Evolutionary conservation across 192 early-diverging fungal genomes (phyloP).

Genomic region (Backusella morwellensis): DNA sequence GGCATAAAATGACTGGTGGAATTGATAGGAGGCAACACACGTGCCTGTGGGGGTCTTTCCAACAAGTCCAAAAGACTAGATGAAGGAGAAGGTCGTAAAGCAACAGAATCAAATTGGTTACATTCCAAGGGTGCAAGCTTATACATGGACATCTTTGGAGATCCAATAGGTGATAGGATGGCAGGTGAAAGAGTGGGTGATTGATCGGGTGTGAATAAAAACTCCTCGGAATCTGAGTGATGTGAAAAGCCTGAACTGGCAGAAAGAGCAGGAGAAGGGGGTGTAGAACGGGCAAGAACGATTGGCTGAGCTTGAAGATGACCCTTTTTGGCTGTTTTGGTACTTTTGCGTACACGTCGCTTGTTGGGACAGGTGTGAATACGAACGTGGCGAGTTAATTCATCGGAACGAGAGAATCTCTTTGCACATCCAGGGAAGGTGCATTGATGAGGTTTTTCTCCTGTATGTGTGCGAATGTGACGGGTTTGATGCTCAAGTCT

Average conservation of each 20-base stretch:
- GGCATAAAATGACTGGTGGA: neutral
- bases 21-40: slow-evolving; percentile 16
- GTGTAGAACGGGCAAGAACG: neutral
- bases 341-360: slow-evolving; percentile 36
- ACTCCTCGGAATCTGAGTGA: slow-evolving; percentile 22
- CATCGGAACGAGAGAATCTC: slow-evolving; percentile 83
- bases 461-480: slow-evolving; percentile 86
- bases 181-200: slow-evolving; percentile 16
- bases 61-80: slow-evolving; percentile 14
- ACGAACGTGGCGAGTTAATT: slow-evolving; percentile 58
- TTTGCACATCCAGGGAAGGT: slow-evolving; percentile 66
- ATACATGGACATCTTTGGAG: slow-evolving; percentile 15
- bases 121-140: slow-evolving; percentile 29
- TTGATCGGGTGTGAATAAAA: slow-evolving; percentile 16
- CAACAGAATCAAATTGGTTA: neutral
- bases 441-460: slow-evolving; percentile 83
- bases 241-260: slow-evolving; percentile 13
- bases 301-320: neutral
- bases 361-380: slow-evolving; percentile 47
- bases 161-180: slow-evolving; percentile 18
- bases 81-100: neutral
- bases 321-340: neutral
- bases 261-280: slow-evolving; percentile 16
- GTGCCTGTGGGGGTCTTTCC: slow-evolving; percentile 21
- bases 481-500: slow-evolving; percentile 89